Evolutionary conservation across 495 filamentous ascomycete species (phyloP).

Genomic region (Thermochaetoides thermophila): DNA sequence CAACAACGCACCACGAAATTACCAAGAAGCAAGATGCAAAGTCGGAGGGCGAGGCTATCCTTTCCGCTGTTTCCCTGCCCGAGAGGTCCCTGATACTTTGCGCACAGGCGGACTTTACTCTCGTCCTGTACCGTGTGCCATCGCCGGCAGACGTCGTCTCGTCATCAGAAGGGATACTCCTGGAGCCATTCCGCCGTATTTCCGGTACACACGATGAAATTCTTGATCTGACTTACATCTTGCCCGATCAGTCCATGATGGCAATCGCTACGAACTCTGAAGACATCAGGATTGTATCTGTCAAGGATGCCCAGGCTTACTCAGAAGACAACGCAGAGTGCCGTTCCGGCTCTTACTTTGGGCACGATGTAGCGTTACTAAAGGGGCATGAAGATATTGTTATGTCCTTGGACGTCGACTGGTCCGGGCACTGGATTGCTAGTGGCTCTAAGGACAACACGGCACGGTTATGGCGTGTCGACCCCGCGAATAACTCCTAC

Average conservation of each 20-base stretch:
- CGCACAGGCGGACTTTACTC: conserved; percentile 76
- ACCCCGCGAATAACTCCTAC: conserved; percentile 60
- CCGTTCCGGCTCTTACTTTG: conserved; percentile 61
- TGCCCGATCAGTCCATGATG: conserved; percentile 61
- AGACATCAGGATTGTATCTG: conserved; percentile 71
- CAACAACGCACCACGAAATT: conserved; percentile 58
- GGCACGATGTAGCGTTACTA: conserved; percentile 70
- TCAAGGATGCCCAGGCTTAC: conserved; percentile 17
- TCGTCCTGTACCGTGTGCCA: conserved; percentile 54
- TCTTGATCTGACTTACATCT: conserved; percentile 78
- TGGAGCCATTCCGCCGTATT: conserved; percentile 50
- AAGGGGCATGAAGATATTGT: conserved; percentile 90
- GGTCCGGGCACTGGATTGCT: conserved; percentile 92
- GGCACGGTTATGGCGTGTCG: conserved; percentile 79
- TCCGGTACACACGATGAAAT: conserved; percentile 96
- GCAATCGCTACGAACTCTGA: conserved; percentile 93
- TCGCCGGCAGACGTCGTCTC: conserved; percentile 12
- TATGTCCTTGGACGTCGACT: conserved; percentile 86
- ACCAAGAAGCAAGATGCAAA: conserved; percentile 52
- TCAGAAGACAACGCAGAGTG: conserved; percentile 20
- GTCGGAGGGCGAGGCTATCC: conserved; percentile 61
- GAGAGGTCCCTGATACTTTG: conserved; percentile 56
- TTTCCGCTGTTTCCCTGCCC: conserved; percentile 50
- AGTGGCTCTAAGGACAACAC: conserved; percentile 95
- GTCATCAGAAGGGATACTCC: conserved; percentile 13